These are phyloP conservation scores for Acanthochlamys bracteata DNA, from an alignment of 106 monocot genomes.

Conservation along the genomic window DNA sequence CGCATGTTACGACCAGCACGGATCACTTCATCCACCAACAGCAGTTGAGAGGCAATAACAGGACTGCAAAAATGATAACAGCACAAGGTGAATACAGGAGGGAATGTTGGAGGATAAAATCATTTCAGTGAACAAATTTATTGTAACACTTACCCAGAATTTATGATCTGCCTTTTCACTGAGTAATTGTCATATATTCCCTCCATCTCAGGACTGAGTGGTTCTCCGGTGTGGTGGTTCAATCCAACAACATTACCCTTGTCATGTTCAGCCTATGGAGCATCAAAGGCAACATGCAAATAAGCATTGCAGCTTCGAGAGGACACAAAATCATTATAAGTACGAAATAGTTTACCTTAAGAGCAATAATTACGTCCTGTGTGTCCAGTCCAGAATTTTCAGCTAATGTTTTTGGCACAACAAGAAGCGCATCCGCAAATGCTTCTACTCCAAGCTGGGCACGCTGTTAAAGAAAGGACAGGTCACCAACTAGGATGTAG, in stretches of 20 bases:
- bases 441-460: slow-evolving; percentile 96
- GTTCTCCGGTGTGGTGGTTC: slow-evolving; percentile 81
- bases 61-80: slow-evolving; percentile 38
- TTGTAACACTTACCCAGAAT: slow-evolving; percentile 56
- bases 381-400: slow-evolving; percentile 98
- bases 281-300: background rate
- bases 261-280: slow-evolving; percentile 73
- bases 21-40: slow-evolving; percentile 94
- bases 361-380: slow-evolving; percentile 80
- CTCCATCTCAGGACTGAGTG: slow-evolving; percentile 87
- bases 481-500: background rate
- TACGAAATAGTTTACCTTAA: slow-evolving; percentile 35
- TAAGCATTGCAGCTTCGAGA: background rate
- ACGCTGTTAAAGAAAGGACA: slow-evolving; percentile 37
- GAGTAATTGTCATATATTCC: slow-evolving; percentile 95
- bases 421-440: slow-evolving; percentile 94
- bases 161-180: slow-evolving; percentile 90
- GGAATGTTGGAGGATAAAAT: background rate
- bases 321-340: background rate
- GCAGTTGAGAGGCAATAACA: slow-evolving; percentile 83
- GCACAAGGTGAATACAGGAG: background rate
- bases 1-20: slow-evolving; percentile 98
- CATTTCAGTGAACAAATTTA: background rate
- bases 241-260: slow-evolving; percentile 78
- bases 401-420: slow-evolving; percentile 85